phyloP scores from a whole-genome alignment of 306 rosid species.

The Senna tora region DNA sequence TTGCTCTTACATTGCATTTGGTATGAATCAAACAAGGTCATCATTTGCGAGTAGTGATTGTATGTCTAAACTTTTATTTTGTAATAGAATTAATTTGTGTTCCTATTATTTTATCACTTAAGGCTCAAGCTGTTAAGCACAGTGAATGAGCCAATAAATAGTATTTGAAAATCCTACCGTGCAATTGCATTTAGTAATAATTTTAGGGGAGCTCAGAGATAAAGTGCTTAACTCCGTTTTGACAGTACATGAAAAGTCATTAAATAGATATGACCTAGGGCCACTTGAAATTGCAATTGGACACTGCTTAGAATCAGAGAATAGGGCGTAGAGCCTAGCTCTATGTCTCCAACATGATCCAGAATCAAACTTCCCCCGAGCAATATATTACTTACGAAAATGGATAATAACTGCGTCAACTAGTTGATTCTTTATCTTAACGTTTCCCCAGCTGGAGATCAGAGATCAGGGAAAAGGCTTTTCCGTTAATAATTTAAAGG shows the following conservation, averaged over 20 bases:
- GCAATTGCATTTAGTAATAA: neutral
- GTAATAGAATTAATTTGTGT: no score
- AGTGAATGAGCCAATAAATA: neutral
- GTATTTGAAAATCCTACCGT: neutral
- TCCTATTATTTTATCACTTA: neutral
- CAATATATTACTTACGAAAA: no score
- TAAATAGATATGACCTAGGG: no score
- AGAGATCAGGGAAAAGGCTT: neutral
- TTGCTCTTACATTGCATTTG: neutral
- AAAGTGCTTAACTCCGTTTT: slow-evolving; percentile 11
- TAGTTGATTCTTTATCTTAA: neutral
- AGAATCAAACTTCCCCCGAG: neutral
- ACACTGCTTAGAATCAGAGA: neutral
- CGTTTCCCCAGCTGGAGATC: neutral
- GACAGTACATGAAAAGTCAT: neutral
- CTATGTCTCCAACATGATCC: slow-evolving; percentile 1
- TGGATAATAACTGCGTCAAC: neutral
- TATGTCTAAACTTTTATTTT: neutral
- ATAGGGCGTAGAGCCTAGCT: slow-evolving; percentile 6
- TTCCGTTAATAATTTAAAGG: slow-evolving; percentile 10
- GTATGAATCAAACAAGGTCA: neutral
- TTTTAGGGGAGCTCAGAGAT: neutral
- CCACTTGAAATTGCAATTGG: neutral
- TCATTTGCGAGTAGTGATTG: neutral
- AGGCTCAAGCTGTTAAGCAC: neutral